Evolutionary conservation across 2,329 filamentous ascomycete genomes (phyloP).

Genomic region (Aureobasidium sp.): DNA sequence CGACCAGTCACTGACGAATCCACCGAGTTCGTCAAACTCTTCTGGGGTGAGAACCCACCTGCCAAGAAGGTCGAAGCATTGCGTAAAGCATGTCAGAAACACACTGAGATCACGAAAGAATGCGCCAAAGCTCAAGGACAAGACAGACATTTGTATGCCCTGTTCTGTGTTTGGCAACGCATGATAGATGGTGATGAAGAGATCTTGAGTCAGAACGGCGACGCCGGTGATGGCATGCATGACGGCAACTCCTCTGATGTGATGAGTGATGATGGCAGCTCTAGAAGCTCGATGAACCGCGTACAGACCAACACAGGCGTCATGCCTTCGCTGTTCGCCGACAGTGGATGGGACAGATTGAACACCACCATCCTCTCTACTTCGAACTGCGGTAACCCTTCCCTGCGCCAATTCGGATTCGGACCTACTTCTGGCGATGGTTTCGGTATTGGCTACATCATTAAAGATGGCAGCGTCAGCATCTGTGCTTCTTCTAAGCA

Average conservation of each 20-base stretch:
- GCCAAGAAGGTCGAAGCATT: conserved; percentile 80
- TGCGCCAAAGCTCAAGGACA: conserved; percentile 87
- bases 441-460: conserved; percentile 97
- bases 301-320: conserved; percentile 39
- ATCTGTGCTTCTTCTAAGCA: conserved; percentile 94
- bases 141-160: conserved; percentile 85
- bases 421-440: conserved; percentile 89
- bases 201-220: conserved; percentile 38
- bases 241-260: conserved; percentile 35
- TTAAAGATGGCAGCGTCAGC: conserved; percentile 85
- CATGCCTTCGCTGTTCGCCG: conserved; percentile 76
- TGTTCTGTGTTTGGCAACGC: conserved; percentile 93
- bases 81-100: conserved; percentile 72
- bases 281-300: conserved; percentile 41
- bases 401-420: conserved; percentile 90
- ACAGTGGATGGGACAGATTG: conserved; percentile 86
- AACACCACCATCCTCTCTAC: conserved; percentile 93
- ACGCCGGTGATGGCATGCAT: conserved; percentile 49
- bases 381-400: conserved; percentile 97
- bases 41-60: conserved; percentile 86
- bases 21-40: conserved; percentile 81
- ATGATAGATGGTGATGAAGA: conserved; percentile 65
- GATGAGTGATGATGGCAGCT: conserved; percentile 40
- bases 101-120: conserved; percentile 69
- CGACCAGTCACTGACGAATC: conserved; percentile 75